Conservation (phyloP, 2,329 filamentous ascomycete genomes). For the Cyphellophora europaea region DNA sequence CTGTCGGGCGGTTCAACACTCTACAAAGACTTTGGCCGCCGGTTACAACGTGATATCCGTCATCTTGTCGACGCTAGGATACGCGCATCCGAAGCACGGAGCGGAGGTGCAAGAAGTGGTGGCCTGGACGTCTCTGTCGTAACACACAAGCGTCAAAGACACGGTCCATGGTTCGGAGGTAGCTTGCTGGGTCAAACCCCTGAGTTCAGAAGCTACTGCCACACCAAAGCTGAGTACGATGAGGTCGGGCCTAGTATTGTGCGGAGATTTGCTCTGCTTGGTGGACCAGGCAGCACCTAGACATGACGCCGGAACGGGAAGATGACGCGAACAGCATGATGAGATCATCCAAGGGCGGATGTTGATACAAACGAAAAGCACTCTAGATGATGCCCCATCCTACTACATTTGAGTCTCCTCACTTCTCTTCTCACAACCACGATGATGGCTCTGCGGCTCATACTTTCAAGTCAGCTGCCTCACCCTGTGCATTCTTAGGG, state of each 20-base stretch:
- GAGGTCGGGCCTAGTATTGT: conserved; percentile 95
- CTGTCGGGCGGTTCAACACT: conserved; percentile 92
- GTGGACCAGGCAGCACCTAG: conserved; percentile 64
- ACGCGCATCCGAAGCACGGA: conserved; percentile 80
- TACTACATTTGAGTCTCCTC: too few species aligned
- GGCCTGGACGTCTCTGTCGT: conserved; percentile 96
- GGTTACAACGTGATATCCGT: conserved; percentile 94
- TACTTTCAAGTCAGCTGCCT: too few species aligned
- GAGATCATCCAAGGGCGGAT: too few species aligned
- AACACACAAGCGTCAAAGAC: conserved; percentile 91
- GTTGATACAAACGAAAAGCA: too few species aligned
- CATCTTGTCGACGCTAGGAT: conserved; percentile 91
- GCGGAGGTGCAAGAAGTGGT: conserved; percentile 84
- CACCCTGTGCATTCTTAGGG: too few species aligned
- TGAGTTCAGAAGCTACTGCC: conserved; percentile 97
- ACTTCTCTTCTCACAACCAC: too few species aligned
- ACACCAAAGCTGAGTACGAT: conserved; percentile 83
- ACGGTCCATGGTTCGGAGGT: conserved; percentile 97
- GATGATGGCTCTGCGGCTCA: too few species aligned
- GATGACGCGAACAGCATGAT: conserved; percentile 2
- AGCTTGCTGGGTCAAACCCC: conserved; percentile 94
- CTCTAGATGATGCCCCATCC: too few species aligned
- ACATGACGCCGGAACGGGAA: too few species aligned
- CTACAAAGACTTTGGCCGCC: conserved; percentile 96
- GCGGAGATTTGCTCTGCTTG: conserved; percentile 83